Conservation (phyloP, 78 protist species). For the Trichosphaerium sp. region DNA sequence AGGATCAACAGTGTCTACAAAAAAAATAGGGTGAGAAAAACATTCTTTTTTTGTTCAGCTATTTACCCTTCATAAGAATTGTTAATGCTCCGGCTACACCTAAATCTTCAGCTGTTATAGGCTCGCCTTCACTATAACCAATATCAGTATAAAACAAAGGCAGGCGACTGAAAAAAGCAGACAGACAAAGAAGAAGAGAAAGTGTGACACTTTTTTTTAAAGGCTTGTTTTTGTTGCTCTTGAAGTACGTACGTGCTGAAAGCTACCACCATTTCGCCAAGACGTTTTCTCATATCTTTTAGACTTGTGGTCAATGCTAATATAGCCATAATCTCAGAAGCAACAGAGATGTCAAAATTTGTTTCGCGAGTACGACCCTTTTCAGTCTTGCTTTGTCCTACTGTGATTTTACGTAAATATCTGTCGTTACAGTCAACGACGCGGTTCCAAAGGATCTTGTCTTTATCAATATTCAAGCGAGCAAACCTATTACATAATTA, state of each 20-base stretch:
- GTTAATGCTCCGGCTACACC: conserved; percentile 92
- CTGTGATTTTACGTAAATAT: conserved; percentile 76
- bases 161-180: neutral
- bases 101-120: conserved; percentile 88
- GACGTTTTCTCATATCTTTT: conserved; percentile 70
- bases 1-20: conserved; percentile 89
- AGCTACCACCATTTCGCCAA: no score
- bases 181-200: no score
- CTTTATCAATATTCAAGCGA: conserved; percentile 86
- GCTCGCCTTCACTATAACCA: conserved; percentile 50
- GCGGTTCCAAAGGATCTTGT: conserved; percentile 91
- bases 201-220: no score
- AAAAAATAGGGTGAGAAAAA: no score
- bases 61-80: conserved; percentile 73
- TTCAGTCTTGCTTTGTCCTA: conserved; percentile 85
- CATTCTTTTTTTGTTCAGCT: no score
- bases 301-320: conserved; percentile 68
- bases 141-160: no score
- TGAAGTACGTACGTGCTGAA: no score
- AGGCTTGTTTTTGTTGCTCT: no score
- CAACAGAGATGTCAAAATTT: conserved; percentile 91
- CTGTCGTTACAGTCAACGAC: conserved; percentile 85
- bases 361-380: conserved; percentile 62
- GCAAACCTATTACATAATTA: conserved; percentile 55
- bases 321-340: conserved; percentile 96